Percentiles rank a stretch among this genome's conserved stretches.
These are phyloP conservation scores for Rubia peregrina DNA, from an alignment of 305 asterid species.

Conservation along the genomic window DNA sequence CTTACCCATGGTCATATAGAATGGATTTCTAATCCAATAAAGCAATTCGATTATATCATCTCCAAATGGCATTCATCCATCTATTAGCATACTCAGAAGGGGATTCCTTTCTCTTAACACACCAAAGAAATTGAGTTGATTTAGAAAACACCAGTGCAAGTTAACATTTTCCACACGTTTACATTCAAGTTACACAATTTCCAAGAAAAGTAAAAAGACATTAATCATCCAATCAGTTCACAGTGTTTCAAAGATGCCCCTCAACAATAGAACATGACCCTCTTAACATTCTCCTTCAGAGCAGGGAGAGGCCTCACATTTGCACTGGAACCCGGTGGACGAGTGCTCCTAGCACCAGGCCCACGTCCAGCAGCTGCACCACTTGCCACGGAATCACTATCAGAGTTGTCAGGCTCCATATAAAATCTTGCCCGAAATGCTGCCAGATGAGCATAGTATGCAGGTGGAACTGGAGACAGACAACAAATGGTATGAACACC, in stretches of 20 bases:
- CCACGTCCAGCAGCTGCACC: constrained; percentile 40
- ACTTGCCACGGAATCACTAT: constrained; percentile 70
- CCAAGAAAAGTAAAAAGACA: background rate
- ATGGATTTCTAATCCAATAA: no score
- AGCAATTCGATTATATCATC: no score
- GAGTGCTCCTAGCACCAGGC: constrained; percentile 40
- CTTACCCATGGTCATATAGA: no score
- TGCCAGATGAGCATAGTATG: constrained; percentile 90
- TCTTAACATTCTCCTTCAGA: constrained; percentile 78
- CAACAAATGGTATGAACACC: background rate
- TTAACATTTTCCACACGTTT: background rate
- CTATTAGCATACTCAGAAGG: no score
- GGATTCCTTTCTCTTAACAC: background rate
- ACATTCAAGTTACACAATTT: background rate
- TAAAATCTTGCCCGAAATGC: constrained; percentile 95
- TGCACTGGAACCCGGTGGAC: constrained; percentile 38
- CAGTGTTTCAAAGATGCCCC: background rate
- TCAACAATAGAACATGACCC: constrained; percentile 87
- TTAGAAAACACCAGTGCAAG: no score
- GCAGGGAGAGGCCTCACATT: constrained; percentile 90
- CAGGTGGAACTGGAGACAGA: constrained; percentile 73
- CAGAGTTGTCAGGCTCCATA: constrained; percentile 81
- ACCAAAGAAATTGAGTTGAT: no score
- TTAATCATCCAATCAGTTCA: background rate
- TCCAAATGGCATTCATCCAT: no score